A percentile compares a stretch with the other conserved stretches of the same genome.
Conservation (phyloP, 441 rosid species). For the Jatropha multifida region DNA sequence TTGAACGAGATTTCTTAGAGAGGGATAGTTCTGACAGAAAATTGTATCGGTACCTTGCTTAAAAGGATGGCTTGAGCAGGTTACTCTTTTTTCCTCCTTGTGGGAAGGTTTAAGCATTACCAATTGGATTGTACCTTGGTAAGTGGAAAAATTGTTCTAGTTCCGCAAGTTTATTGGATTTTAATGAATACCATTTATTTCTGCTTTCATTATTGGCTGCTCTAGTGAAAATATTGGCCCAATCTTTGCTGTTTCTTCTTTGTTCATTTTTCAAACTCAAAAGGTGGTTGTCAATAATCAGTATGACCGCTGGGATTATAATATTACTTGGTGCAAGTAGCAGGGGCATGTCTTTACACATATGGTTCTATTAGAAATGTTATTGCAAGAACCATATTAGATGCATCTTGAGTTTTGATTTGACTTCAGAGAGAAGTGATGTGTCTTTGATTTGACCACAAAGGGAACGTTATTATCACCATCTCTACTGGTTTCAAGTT, state of each 20-base stretch:
- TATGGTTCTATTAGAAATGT: neutral
- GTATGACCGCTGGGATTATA: neutral
- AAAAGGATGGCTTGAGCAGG: conserved; percentile 30
- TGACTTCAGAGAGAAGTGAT: neutral
- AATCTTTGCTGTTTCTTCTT: neutral
- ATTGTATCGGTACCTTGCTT: conserved; percentile 89
- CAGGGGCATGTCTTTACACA: neutral
- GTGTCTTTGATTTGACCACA: neutral
- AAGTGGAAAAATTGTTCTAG: conserved; percentile 37
- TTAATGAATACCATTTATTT: conserved; percentile 36
- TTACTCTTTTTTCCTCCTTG: conserved; percentile 23
- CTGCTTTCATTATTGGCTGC: conserved; percentile 8
- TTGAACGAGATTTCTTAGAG: conserved; percentile 95
- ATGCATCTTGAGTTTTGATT: neutral
- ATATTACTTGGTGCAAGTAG: neutral
- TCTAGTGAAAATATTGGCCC: conserved; percentile 5
- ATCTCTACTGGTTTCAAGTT: neutral
- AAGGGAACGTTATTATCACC: neutral
- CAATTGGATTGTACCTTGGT: conserved; percentile 36
- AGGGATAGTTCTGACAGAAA: conserved; percentile 84
- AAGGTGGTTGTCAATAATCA: neutral
- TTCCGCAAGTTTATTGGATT: conserved; percentile 36
- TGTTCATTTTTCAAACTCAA: neutral
- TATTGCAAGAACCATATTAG: neutral
- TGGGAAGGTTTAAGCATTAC: conserved; percentile 33